Conservation (phyloP, 2,329 filamentous ascomycete species). For the Venturia asperata region DNA sequence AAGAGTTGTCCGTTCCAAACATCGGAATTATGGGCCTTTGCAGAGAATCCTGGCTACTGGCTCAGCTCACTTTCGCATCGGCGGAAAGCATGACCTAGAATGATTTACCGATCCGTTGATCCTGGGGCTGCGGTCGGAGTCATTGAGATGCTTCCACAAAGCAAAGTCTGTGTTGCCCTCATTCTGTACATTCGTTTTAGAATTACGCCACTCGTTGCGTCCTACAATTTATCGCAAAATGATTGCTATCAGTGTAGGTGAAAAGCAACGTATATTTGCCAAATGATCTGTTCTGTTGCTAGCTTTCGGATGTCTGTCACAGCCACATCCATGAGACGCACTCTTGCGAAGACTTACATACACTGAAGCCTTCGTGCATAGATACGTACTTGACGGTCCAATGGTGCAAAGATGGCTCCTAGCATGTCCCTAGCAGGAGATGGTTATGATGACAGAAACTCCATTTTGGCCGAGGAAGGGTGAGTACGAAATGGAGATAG, state of each 20-base stretch:
- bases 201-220: neutral
- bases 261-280: neutral
- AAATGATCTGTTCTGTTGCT: neutral
- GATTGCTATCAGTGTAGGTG: neutral
- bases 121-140: conserved; percentile 4
- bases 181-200: neutral
- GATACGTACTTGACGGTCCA: neutral
- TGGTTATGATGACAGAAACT: neutral
- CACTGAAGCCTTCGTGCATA: neutral
- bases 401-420: neutral
- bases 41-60: neutral
- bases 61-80: neutral
- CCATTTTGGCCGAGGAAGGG: neutral
- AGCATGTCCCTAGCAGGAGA: neutral
- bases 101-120: neutral
- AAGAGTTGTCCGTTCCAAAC: neutral
- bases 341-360: neutral
- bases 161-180: neutral
- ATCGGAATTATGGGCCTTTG: neutral
- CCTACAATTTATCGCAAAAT: neutral
- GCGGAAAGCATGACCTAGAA: neutral
- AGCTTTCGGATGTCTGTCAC: neutral
- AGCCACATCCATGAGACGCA: neutral
- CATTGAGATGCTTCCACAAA: neutral
- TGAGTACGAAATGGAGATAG: neutral